phyloP scores from a whole-genome alignment of 108 stramenopile species.

The Discostella pseudostelligera region DNA sequence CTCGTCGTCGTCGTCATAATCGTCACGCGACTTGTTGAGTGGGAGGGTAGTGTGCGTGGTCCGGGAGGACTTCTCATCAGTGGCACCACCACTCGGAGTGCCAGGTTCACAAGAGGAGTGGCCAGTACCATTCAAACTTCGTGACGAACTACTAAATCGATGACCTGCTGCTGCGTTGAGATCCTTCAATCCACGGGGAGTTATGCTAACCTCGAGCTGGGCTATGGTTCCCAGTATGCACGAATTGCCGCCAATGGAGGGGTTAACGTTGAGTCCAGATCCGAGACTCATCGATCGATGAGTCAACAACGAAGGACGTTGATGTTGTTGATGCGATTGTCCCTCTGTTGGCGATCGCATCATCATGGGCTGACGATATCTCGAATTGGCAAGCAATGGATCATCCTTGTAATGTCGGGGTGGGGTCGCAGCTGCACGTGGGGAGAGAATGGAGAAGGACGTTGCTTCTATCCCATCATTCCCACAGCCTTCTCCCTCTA shows the following conservation, averaged over 20 bases:
- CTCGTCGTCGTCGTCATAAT: neutral
- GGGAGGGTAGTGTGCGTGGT: neutral
- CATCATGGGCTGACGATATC: neutral
- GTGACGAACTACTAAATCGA: neutral
- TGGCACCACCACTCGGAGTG: too few relatives aligned
- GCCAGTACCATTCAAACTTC: neutral
- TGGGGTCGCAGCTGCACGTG: neutral
- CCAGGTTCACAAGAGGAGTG: neutral
- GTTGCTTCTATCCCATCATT: neutral
- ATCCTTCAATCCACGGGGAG: neutral
- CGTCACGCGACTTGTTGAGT: neutral
- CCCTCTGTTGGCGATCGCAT: neutral
- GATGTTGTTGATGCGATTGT: neutral
- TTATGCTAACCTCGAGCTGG: constrained; percentile 7
- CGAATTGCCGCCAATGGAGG: neutral
- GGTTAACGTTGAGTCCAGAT: neutral
- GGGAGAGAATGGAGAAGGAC: neutral
- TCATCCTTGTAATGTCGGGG: constrained; percentile 15
- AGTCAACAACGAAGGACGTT: neutral
- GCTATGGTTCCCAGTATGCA: constrained; percentile 6
- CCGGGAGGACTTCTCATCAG: neutral
- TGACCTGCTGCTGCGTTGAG: neutral
- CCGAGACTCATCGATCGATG: neutral
- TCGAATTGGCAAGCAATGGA: constrained; percentile 5
- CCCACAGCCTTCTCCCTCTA: neutral